Evolutionary conservation across 148 eudicot species (phyloP), one percentile per base, ranked within the genome.

Genomic region (Talinum fruticosum): DNA sequence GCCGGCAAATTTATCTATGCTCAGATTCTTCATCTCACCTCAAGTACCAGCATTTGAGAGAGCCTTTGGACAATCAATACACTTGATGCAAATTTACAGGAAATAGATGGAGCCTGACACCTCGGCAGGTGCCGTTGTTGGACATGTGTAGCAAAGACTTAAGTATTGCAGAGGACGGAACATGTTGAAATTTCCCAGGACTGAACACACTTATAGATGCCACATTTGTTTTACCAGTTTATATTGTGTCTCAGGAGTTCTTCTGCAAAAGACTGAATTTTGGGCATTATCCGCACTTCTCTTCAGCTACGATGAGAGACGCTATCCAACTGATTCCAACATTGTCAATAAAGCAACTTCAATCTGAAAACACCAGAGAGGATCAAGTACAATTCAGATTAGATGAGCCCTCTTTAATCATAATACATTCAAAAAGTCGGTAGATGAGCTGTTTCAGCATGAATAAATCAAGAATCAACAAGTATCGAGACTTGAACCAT

Each of bases 321-420:
- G 21, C 57, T 5, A 51, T 0, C 23, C 5, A 4, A 19, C 5
- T 10, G 57, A 18, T 18, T 19, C 18, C 23, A 19, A 47, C 5
- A 51, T 51, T 16, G 71, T 5, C 47, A 35, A 34, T 35, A 44
- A 26, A 35, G 79, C n/a, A 76, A 76, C 13, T 49, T 64, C 64
- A 76, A 47, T 30, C 65, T 47, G 61, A 5, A 38, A 37, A 76
- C 24, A 67, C 29, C 7, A 41, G 1, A 15, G 18, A 10, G 41
- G 5, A 28, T 28, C 51, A 62, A 47, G 13, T 66, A 29, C 38
- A 34, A 54, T 45, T 44, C 57, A 65, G 21, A 33, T 15, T 34
- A 36, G 15, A 21, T 4, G 10, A 74, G 45, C 45, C 14, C 23
- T 19, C 21, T 44, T 34, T 44, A 34, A 8, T 19, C 24, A 51